phyloP scores from a whole-genome alignment of 2,329 filamentous ascomycete species.

The Alternaria tenuissima region DNA sequence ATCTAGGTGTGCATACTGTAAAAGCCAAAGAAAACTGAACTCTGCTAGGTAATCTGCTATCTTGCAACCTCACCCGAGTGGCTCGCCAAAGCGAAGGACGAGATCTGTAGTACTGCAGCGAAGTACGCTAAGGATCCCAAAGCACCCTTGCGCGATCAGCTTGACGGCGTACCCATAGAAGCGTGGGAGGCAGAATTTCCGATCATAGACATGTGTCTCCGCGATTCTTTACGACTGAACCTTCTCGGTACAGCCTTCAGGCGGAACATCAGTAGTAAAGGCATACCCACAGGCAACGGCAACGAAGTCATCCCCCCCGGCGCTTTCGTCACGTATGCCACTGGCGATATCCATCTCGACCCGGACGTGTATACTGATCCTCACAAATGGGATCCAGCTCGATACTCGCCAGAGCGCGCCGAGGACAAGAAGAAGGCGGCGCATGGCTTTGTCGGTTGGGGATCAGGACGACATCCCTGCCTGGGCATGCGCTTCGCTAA shows the following conservation, averaged over 20 bases:
- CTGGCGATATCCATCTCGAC: conserved; percentile 61
- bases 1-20: background rate
- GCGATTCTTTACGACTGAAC: conserved; percentile 63
- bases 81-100: conserved; percentile 55
- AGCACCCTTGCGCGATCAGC: conserved; percentile 47
- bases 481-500: conserved; percentile 60
- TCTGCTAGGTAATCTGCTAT: conserved; percentile 30
- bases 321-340: conserved; percentile 56
- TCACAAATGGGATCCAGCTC: conserved; percentile 59
- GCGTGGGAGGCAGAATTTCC: conserved; percentile 66
- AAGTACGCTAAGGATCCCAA: conserved; percentile 53
- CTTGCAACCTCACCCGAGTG: conserved; percentile 53
- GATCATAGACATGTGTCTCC: conserved; percentile 60
- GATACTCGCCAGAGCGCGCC: conserved; percentile 58
- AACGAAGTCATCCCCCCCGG: conserved; percentile 60
- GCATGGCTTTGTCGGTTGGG: conserved; percentile 51
- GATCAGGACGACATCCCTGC: conserved; percentile 55
- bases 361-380: conserved; percentile 60
- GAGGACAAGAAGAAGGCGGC: conserved; percentile 56
- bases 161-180: conserved; percentile 59
- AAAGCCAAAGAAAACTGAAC: background rate
- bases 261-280: conserved; percentile 58
- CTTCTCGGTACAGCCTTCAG: conserved; percentile 60
- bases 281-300: conserved; percentile 56
- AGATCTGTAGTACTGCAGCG: conserved; percentile 58